A percentile compares a stretch with the other conserved stretches of the same genome.
Conservation (phyloP, 2,329 filamentous ascomycete species). For the Trichoderma sp. region DNA sequence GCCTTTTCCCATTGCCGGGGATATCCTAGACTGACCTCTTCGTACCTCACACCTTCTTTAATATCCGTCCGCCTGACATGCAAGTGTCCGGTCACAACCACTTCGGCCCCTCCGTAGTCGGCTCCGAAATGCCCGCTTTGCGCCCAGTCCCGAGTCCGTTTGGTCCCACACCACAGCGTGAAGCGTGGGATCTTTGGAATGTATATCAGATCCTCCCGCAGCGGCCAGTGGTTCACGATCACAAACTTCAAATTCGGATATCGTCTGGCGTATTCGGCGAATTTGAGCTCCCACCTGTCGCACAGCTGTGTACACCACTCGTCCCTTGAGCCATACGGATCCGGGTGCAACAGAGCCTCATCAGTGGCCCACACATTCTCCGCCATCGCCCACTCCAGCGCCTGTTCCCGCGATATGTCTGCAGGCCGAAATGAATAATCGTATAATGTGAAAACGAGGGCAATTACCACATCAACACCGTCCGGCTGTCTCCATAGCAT, state of each 20-base stretch:
- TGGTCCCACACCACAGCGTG: conserved; percentile 20
- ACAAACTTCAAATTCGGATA: conserved; percentile 16
- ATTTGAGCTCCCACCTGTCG: conserved; percentile 18
- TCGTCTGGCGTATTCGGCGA: conserved; percentile 9
- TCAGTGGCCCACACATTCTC: conserved; percentile 17
- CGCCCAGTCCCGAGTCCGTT: conserved; percentile 12
- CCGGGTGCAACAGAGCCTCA: conserved; percentile 20
- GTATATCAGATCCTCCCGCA: conserved; percentile 12
- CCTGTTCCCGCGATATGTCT: neutral
- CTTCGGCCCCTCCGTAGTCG: conserved; percentile 10
- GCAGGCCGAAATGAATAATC: conserved; percentile 21
- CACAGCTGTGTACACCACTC: conserved; percentile 19
- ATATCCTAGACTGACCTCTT: conserved; percentile 22
- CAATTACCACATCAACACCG: conserved; percentile 15
- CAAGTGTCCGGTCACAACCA: conserved; percentile 15
- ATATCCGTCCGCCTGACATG: conserved; percentile 19
- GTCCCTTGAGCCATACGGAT: conserved; percentile 10
- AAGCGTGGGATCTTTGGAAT: conserved; percentile 24
- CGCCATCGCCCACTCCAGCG: conserved; percentile 20
- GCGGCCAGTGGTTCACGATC: conserved; percentile 19
- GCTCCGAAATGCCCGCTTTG: conserved; percentile 11
- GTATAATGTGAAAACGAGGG: conserved; percentile 16
- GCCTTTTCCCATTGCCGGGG: conserved; percentile 18
- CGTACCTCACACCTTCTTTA: conserved; percentile 21
- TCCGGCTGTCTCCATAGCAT: conserved; percentile 16